phyloP scores from a whole-genome alignment of 805 yeast genomes.

The Nakazawaea holstii region DNA sequence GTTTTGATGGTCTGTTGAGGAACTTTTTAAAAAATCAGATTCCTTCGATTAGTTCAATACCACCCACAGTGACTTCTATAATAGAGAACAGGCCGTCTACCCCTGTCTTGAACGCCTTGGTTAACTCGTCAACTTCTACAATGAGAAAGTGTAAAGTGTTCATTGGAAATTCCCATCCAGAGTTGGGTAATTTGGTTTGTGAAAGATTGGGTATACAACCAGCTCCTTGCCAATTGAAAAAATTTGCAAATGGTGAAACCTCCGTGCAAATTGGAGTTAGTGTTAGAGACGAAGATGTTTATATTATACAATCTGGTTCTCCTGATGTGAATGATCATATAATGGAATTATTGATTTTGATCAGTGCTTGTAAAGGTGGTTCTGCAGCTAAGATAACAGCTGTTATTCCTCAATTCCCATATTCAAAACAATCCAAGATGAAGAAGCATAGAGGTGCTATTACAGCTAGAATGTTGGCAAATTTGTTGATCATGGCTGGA shows the following conservation, averaged over 20 bases:
- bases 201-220: slow-evolving; percentile 87
- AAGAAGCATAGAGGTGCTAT: slow-evolving; percentile 98
- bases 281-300: slow-evolving; percentile 95
- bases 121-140: not conserved
- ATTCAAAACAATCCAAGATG: slow-evolving; percentile 96
- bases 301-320: slow-evolving; percentile 87
- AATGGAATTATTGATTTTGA: slow-evolving; percentile 90
- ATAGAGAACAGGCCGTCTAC: slow-evolving; percentile 1
- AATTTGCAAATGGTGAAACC: slow-evolving; percentile 96
- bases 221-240: slow-evolving; percentile 86
- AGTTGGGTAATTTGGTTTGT: slow-evolving; percentile 85
- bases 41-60: too few species aligned
- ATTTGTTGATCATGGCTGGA: slow-evolving; percentile 93
- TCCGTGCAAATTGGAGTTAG: slow-evolving; percentile 93
- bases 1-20: not conserved
- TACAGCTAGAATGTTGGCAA: slow-evolving; percentile 97
- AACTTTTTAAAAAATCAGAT: too few species aligned
- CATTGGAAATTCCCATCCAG: slow-evolving; percentile 96
- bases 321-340: slow-evolving; percentile 87
- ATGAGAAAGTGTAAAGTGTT: slow-evolving; percentile 98
- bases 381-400: slow-evolving; percentile 97
- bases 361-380: slow-evolving; percentile 96
- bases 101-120: slow-evolving; percentile 4
- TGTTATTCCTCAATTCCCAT: slow-evolving; percentile 96
- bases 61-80: slow-evolving; percentile 6